Evolutionary conservation across 345 rosid genomes (phyloP).

Genomic region (Camelina neglecta): DNA sequence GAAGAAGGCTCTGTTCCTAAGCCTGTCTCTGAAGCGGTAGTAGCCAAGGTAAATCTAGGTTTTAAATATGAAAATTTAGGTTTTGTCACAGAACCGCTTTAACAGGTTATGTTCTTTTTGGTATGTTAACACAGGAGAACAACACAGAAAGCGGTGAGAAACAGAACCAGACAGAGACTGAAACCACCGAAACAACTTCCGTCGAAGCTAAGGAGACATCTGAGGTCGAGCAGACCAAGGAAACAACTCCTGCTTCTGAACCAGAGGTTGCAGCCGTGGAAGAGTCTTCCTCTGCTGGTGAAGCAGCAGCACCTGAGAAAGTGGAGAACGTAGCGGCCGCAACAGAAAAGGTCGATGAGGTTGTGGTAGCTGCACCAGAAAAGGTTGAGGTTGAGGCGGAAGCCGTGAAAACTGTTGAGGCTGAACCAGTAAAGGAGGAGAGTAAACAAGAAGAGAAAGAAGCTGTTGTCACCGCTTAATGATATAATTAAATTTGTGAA

Average conservation of each 20-base stretch:
- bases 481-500: constrained; percentile 27
- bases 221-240: constrained; percentile 37
- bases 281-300: constrained; percentile 34
- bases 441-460: constrained; percentile 32
- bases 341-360: constrained; percentile 31
- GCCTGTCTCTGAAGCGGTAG: constrained; percentile 37
- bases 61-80: too few species aligned
- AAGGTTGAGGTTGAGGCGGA: constrained; percentile 12
- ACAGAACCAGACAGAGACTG: constrained; percentile 31
- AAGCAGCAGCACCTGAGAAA: constrained; percentile 21
- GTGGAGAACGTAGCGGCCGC: constrained; percentile 23
- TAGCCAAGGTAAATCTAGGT: constrained; percentile 29
- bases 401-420: neutral
- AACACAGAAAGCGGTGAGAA: constrained; percentile 41
- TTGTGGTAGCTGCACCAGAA: constrained; percentile 11
- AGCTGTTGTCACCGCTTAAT: constrained; percentile 39
- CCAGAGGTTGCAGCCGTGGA: constrained; percentile 39
- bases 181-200: constrained; percentile 38
- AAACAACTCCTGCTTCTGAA: constrained; percentile 26
- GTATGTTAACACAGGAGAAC: constrained; percentile 34
- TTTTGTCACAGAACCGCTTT: neutral
- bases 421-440: constrained; percentile 36
- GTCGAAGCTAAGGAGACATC: constrained; percentile 34
- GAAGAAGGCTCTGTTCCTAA: constrained; percentile 42
- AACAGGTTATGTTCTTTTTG: constrained; percentile 6